Evolutionary conservation across 1,284 basidiomycete species (phyloP).

Genomic region (Lignosus rhinocerotis): DNA sequence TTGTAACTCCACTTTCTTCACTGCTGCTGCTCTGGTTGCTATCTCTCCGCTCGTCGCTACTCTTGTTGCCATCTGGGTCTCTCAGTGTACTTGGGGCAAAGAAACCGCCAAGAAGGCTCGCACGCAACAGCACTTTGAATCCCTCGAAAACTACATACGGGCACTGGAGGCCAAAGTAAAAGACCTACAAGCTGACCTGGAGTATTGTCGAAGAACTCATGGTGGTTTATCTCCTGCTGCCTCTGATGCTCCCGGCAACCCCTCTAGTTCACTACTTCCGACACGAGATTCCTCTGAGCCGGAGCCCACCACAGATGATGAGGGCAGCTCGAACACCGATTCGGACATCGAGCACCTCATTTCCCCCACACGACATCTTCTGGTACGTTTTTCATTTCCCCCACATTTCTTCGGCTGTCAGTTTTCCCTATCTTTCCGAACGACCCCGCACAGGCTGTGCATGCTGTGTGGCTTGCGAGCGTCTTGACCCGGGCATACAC

Average conservation of each 20-base stretch:
- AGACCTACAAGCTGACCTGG: conserved; percentile 47
- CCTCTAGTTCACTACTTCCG: background rate
- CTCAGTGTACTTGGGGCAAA: conserved; percentile 55
- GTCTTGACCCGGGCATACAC: background rate
- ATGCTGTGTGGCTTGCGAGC: background rate
- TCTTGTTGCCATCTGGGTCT: background rate
- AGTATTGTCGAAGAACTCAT: conserved; percentile 41
- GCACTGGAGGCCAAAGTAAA: conserved; percentile 46
- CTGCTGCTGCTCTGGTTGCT: background rate
- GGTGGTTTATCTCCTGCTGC: conserved; percentile 20
- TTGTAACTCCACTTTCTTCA: background rate
- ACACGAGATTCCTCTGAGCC: conserved; percentile 3
- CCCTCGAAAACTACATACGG: conserved; percentile 48
- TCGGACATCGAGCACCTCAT: conserved; percentile 36
- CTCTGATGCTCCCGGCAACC: conserved; percentile 2
- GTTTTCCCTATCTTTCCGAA: background rate
- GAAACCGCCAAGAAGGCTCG: conserved; percentile 49
- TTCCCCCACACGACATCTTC: conserved; percentile 35
- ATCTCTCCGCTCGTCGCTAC: background rate
- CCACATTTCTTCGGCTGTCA: background rate
- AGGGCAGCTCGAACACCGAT: conserved; percentile 28
- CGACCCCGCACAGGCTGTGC: background rate
- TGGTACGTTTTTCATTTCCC: conserved; percentile 26
- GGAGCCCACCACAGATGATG: conserved; percentile 17
- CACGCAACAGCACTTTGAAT: conserved; percentile 55